A percentile compares a stretch with the other conserved stretches of the same genome.
These are phyloP conservation scores for Penicillium taxi DNA, from an alignment of 495 filamentous ascomycete genomes.

Conservation along the genomic window DNA sequence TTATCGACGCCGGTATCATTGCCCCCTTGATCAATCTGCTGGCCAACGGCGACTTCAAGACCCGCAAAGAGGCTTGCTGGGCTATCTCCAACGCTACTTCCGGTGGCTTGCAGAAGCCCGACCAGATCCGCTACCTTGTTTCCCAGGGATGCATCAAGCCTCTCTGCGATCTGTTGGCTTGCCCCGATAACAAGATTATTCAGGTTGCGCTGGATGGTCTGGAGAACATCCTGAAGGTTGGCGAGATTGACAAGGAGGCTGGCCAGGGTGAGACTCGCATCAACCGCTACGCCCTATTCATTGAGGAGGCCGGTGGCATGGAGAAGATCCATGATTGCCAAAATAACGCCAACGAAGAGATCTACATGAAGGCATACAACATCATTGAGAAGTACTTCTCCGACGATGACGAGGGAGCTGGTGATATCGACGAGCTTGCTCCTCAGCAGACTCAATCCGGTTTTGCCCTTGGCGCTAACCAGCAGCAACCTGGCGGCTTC, in stretches of 20 bases:
- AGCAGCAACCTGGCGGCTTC: slow-evolving; percentile 73
- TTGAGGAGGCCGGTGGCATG: slow-evolving; percentile 98
- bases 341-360: slow-evolving; percentile 99
- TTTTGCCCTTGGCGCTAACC: slow-evolving; percentile 77
- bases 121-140: slow-evolving; percentile 95
- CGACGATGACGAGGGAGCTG: slow-evolving; percentile 85
- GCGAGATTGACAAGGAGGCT: slow-evolving; percentile 94
- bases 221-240: slow-evolving; percentile 99
- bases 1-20: slow-evolving; percentile 95
- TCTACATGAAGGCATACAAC: slow-evolving; percentile 99
- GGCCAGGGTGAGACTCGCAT: slow-evolving; percentile 65
- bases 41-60: slow-evolving; percentile 97
- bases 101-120: slow-evolving; percentile 95
- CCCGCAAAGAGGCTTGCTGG: slow-evolving; percentile 99
- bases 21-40: slow-evolving; percentile 92
- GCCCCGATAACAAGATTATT: slow-evolving; percentile 99
- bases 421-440: slow-evolving; percentile 62
- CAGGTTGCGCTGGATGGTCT: slow-evolving; percentile 97
- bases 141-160: slow-evolving; percentile 92
- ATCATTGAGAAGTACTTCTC: slow-evolving; percentile 99
- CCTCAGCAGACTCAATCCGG: slow-evolving; percentile 61
- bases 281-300: slow-evolving; percentile 96
- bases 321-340: slow-evolving; percentile 99
- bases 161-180: slow-evolving; percentile 88
- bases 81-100: slow-evolving; percentile 98